These are phyloP conservation scores for Fusarium sterilihyphosum DNA, from an alignment of 2,329 filamentous ascomycete genomes.

Conservation along the genomic window DNA sequence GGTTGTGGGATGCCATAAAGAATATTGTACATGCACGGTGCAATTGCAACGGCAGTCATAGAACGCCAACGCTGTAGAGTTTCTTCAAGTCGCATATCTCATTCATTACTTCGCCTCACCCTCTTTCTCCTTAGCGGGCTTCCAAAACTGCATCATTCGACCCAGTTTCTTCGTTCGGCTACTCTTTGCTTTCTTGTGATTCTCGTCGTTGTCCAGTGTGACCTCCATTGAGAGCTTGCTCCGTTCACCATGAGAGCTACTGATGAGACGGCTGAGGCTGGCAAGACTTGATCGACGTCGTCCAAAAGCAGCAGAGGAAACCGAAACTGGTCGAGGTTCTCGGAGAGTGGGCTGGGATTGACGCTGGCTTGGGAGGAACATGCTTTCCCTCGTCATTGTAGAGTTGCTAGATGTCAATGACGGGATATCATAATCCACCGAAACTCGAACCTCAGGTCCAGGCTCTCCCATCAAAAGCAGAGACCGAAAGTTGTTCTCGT, in stretches of 20 bases:
- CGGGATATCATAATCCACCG: constrained; percentile 75
- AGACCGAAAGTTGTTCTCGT: constrained; percentile 77
- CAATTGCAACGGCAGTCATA: constrained; percentile 45
- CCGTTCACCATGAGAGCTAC: constrained; percentile 76
- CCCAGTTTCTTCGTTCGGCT: constrained; percentile 77
- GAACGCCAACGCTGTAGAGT: constrained; percentile 24
- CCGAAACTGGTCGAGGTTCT: constrained; percentile 69
- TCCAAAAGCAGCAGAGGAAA: constrained; percentile 70
- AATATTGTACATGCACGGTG: constrained; percentile 52
- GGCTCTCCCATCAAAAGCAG: constrained; percentile 75
- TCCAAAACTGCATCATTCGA: constrained; percentile 84
- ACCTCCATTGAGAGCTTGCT: constrained; percentile 80
- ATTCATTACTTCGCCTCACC: constrained; percentile 39
- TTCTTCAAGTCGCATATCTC: constrained; percentile 6
- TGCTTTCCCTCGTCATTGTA: constrained; percentile 77
- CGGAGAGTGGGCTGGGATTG: constrained; percentile 60
- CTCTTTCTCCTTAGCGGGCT: constrained; percentile 64
- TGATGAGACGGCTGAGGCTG: constrained; percentile 80
- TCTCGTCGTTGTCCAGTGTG: constrained; percentile 63
- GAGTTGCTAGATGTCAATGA: constrained; percentile 80
- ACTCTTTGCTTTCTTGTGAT: constrained; percentile 62
- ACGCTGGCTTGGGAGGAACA: constrained; percentile 56
- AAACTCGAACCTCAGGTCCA: constrained; percentile 76
- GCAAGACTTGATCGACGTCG: constrained; percentile 80
- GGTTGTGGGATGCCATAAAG: constrained; percentile 39